Evolutionary conservation across 225 moss, liverwort and hornwort species (phyloP), one percentile per base, ranked within the genome.

Genomic region (Straminergon stramineum): DNA sequence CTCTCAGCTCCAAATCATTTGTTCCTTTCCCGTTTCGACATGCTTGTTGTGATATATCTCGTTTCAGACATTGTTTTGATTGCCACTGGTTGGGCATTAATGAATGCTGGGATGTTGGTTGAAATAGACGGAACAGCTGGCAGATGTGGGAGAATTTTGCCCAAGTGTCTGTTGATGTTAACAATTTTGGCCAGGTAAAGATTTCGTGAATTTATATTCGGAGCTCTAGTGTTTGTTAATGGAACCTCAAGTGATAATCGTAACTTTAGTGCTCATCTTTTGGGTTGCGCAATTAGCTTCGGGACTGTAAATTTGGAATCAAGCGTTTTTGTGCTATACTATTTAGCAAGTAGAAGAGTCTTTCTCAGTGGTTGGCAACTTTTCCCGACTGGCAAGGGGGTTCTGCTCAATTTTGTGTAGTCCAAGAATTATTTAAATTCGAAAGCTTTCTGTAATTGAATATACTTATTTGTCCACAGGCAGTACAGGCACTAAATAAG

Each of bases 101-200:
- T 53, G 61, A 78, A 87, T 75, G 53, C 55, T 90, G 83, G 73
- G 78, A 43, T 81, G 66, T 75, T 74, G 88, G 61, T 91, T 84
- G 70, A 90, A 76, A 84, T 89, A 98, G 98, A 90, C 94, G 97
- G 68, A 96, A 95, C 62, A 97, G 95, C 88, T 99, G 99, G 99
- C 97, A 99, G 89, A 97, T 99, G 91, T 99, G 99, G 99, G 97
- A 99, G 88, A 99, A 99, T 92, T 99, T 99, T 89, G 97, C 96
- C 76, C 95, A 94, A 87, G 97, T 97, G 76, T 95, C 99, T 45
- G 92, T 97, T 87, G 96, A 97, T 91, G 85, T 97, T 82, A 92
- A 83, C 66, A 97, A 97, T 90, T 96, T 92, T 88, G 90, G 94
- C 79, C 97, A 97, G 95, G 98, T 94, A 89, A 90, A 75, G 80